phyloP scores from a whole-genome alignment of 495 filamentous ascomycete species.

The Penicillium bovifimosum region DNA sequence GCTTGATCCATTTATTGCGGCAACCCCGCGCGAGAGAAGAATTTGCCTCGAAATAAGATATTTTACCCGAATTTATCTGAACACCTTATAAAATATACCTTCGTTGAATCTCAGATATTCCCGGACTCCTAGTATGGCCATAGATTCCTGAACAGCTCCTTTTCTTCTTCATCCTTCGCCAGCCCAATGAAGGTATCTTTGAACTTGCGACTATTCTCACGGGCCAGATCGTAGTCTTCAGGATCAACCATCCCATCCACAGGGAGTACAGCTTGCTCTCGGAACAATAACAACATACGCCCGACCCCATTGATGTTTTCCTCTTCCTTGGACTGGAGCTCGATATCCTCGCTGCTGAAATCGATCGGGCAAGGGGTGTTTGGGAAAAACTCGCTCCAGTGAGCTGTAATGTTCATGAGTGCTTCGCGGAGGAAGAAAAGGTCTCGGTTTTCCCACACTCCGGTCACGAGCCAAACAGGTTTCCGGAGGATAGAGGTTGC shows the following conservation, averaged over 20 bases:
- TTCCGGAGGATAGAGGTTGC: conserved; percentile 19
- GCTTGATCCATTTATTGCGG: no score
- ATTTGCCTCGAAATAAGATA: no score
- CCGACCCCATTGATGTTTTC: conserved; percentile 7
- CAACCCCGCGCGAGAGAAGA: no score
- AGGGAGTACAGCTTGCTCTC: background rate
- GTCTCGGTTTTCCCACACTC: conserved; percentile 29
- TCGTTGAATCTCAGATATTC: no score
- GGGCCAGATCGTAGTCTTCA: background rate
- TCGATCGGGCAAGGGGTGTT: conserved; percentile 27
- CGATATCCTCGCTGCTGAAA: conserved; percentile 27
- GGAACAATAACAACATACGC: background rate
- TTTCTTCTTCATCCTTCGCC: conserved; percentile 3
- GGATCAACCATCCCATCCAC: background rate
- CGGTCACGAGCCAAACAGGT: conserved; percentile 28
- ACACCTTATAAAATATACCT: no score
- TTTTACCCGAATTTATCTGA: no score
- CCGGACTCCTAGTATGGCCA: conserved; percentile 34
- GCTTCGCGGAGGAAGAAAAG: conserved; percentile 34
- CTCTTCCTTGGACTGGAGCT: conserved; percentile 24
- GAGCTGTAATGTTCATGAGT: conserved; percentile 17
- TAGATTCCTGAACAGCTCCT: conserved; percentile 21
- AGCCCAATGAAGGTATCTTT: conserved; percentile 1
- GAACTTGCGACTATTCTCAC: background rate
- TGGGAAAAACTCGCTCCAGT: conserved; percentile 28